A percentile compares a stretch with the other conserved stretches of the same genome.
These are phyloP conservation scores for Cyclotella atomus DNA, from an alignment of 108 stramenopile species.

Conservation along the genomic window DNA sequence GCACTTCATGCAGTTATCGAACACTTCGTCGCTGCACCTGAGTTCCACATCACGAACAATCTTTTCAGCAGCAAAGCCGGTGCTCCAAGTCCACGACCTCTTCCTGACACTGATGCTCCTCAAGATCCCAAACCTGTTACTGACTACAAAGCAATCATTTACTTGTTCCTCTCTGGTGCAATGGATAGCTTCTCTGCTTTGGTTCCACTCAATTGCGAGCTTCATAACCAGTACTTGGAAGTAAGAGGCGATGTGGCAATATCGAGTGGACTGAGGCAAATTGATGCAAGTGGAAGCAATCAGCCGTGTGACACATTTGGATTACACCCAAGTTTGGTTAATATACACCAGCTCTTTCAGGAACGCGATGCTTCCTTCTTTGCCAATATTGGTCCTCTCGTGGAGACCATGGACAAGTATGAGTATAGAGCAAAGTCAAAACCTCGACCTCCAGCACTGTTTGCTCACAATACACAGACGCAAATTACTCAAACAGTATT, in stretches of 20 bases:
- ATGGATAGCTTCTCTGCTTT: slow-evolving; percentile 37
- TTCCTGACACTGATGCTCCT: slow-evolving; percentile 14
- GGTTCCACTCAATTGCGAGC: slow-evolving; percentile 25
- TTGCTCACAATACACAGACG: slow-evolving; percentile 48
- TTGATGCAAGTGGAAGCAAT: slow-evolving; percentile 16
- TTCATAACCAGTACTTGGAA: slow-evolving; percentile 25
- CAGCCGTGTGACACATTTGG: slow-evolving; percentile 49
- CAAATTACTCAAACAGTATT: slow-evolving; percentile 31
- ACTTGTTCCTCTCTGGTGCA: slow-evolving; percentile 44
- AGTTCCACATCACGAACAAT: slow-evolving; percentile 51
- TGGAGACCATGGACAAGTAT: slow-evolving; percentile 16
- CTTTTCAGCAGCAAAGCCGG: not conserved
- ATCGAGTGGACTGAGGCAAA: slow-evolving; percentile 2
- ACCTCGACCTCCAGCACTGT: slow-evolving; percentile 28
- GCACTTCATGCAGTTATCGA: slow-evolving; percentile 16
- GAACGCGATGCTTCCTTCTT: slow-evolving; percentile 44
- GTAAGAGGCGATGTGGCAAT: slow-evolving; percentile 41
- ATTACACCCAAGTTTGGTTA: slow-evolving; percentile 34
- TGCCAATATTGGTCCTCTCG: slow-evolving; percentile 48
- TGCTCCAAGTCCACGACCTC: not conserved
- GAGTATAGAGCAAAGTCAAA: slow-evolving; percentile 20
- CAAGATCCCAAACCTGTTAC: slow-evolving; percentile 17
- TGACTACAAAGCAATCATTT: slow-evolving; percentile 56
- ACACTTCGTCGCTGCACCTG: slow-evolving; percentile 25
- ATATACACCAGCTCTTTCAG: slow-evolving; percentile 40